phyloP scores from a whole-genome alignment of 495 filamentous ascomycete genomes.

The Penicillium diatomitis region DNA sequence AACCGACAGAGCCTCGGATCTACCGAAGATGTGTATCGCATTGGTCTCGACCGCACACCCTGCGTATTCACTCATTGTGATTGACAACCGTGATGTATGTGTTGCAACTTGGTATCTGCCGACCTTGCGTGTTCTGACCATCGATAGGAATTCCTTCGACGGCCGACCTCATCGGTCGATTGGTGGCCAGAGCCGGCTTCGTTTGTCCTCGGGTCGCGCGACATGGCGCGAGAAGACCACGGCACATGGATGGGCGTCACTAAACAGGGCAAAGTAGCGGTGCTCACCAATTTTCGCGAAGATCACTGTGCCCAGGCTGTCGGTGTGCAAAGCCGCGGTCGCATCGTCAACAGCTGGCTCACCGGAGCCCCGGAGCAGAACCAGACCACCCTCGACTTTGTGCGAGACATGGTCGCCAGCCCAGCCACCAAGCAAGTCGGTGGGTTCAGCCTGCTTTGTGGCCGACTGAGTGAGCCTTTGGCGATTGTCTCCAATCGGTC shows the following conservation, averaged over 20 bases:
- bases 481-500: slow-evolving; percentile 89
- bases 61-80: slow-evolving; percentile 74
- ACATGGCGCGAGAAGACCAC: slow-evolving; percentile 53
- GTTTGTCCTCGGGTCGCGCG: slow-evolving; percentile 58
- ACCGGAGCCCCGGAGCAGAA: slow-evolving; percentile 23
- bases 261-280: slow-evolving; percentile 70
- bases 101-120: neutral
- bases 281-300: slow-evolving; percentile 93
- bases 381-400: slow-evolving; percentile 51
- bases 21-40: slow-evolving; percentile 80
- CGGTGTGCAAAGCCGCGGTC: slow-evolving; percentile 63
- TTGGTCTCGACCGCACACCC: slow-evolving; percentile 86
- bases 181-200: slow-evolving; percentile 67
- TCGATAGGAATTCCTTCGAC: slow-evolving; percentile 69
- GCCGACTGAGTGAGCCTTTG: slow-evolving; percentile 65
- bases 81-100: slow-evolving; percentile 85
- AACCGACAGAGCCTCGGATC: slow-evolving; percentile 1
- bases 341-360: slow-evolving; percentile 85
- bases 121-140: slow-evolving; percentile 4
- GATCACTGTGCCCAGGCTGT: slow-evolving; percentile 36
- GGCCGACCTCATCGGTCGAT: slow-evolving; percentile 71
- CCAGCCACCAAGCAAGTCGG: slow-evolving; percentile 54
- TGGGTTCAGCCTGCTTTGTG: slow-evolving; percentile 88
- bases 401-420: slow-evolving; percentile 51
- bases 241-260: slow-evolving; percentile 96